Base-by-base conservation (phyloP, 164 flowering plant genomes). In the Piper betle region DNA sequence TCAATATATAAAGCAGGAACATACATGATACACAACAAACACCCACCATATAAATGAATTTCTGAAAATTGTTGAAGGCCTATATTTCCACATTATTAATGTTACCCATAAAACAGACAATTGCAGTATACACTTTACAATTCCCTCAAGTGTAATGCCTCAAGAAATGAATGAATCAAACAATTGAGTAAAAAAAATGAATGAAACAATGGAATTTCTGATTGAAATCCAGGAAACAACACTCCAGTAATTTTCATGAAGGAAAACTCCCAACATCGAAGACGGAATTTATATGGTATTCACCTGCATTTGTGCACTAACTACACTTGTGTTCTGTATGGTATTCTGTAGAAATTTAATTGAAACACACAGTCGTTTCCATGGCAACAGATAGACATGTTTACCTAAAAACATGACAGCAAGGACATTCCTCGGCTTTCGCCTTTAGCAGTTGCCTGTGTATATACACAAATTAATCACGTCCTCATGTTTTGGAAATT, bases 81-180 rank as follows among this genome's bases (percentile, higher is more conserved):
- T n/a, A n/a, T n/a, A n/a, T n/a, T n/a, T n/a, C n/a, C n/a, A n/a
- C n/a, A n/a, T n/a, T n/a, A n/a, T n/a, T n/a, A n/a, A n/a, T n/a
- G n/a, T n/a, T n/a, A n/a, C n/a, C n/a, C n/a, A n/a, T n/a, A n/a
- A n/a, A n/a, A n/a, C n/a, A n/a, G n/a, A n/a, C n/a, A n/a, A n/a
- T 55, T 55, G 55, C 25, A 4, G 20, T n/a, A 37, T 62, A 37
- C 57, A 19, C 37, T 54, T 62, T 63, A 55, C 58, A 40, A 41
- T 12, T 37, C 10, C 37, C 39, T 40, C 40, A 59, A 55, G 20
- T 53, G 16, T 4, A 53, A 62, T 19, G 57, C n/a, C n/a, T n/a
- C n/a, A n/a, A n/a, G n/a, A n/a, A n/a, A n/a, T n/a, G n/a, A n/a
- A n/a, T n/a, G n/a, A n/a, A n/a, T n/a, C n/a, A n/a, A n/a, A n/a